Evolutionary conservation across 257 asterid genomes (phyloP).

Genomic region (Forsythia viridissima): DNA sequence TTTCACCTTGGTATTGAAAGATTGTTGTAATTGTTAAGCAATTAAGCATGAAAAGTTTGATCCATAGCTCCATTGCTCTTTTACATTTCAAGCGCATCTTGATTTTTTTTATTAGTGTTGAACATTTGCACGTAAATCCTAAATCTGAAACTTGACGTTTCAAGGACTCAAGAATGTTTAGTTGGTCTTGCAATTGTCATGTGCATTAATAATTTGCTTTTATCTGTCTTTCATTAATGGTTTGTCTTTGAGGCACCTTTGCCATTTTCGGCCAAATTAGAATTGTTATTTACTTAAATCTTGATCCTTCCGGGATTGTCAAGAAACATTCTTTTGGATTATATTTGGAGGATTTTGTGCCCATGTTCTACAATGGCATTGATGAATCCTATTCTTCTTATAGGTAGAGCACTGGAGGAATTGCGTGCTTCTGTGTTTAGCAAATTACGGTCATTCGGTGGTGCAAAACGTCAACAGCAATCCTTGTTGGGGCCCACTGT

Average conservation of each 20-base stretch:
- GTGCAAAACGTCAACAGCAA: constrained; percentile 76
- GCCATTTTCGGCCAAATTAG: background rate
- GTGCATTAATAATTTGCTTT: background rate
- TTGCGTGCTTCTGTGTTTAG: constrained; percentile 74
- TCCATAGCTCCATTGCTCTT: background rate
- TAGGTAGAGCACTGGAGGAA: constrained; percentile 93
- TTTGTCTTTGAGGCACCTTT: background rate
- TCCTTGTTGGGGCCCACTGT: constrained; percentile 70
- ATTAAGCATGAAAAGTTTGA: background rate
- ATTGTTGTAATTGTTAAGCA: background rate
- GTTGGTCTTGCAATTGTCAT: constrained; percentile 2
- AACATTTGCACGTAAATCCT: background rate
- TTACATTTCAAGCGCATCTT: background rate
- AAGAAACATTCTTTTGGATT: background rate
- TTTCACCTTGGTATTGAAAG: background rate
- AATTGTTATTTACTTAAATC: background rate
- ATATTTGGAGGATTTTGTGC: background rate
- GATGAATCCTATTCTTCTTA: constrained; percentile 21
- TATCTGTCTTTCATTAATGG: background rate
- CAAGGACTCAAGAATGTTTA: background rate
- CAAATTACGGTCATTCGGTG: constrained; percentile 52
- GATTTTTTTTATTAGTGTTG: background rate
- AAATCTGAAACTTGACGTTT: background rate
- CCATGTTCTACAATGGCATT: constrained; percentile 8
- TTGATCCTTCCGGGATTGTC: constrained; percentile 10